A percentile compares a stretch with the other conserved stretches of the same genome.
phyloP scores from a whole-genome alignment of 495 filamentous ascomycete genomes.

The Amniculicola lignicola region DNA sequence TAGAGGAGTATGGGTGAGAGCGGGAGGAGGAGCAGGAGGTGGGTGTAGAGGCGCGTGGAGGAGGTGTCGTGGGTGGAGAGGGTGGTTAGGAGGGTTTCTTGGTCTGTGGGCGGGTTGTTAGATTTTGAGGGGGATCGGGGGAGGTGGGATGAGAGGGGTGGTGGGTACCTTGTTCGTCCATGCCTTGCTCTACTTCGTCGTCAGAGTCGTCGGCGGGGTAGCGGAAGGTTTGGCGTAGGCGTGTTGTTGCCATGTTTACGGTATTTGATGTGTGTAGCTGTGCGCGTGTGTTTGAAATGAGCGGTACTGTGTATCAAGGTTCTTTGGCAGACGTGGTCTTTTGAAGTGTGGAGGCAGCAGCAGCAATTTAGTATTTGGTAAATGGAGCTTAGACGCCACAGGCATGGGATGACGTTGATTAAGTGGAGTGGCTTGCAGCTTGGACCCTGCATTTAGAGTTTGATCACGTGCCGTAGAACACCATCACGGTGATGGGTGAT shows the following conservation, averaged over 20 bases:
- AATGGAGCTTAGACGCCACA: background rate
- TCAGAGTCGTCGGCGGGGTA: constrained; percentile 37
- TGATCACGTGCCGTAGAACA: too few relatives aligned
- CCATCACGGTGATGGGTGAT: too few relatives aligned
- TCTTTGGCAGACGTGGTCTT: background rate
- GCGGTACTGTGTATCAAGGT: background rate
- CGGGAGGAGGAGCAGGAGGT: constrained; percentile 25
- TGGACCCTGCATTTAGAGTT: constrained; percentile 10
- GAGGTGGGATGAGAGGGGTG: background rate
- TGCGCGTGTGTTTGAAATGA: background rate
- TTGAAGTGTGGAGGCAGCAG: background rate
- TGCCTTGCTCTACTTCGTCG: constrained; percentile 38
- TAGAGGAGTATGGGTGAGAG: constrained; percentile 22
- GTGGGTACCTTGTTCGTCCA: constrained; percentile 39
- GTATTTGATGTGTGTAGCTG: background rate
- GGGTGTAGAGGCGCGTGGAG: constrained; percentile 28
- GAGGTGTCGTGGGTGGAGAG: constrained; percentile 26
- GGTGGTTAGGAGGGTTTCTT: constrained; percentile 23
- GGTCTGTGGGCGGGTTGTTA: constrained; percentile 15
- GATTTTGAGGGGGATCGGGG: background rate
- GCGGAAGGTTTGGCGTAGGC: constrained; percentile 39
- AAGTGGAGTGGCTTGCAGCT: background rate
- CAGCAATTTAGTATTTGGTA: background rate
- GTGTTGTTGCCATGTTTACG: constrained; percentile 22
- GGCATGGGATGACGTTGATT: background rate